Evolutionary conservation across 2,329 filamentous ascomycete species (phyloP).

Genomic region (Dendrostoma leiphaemia): DNA sequence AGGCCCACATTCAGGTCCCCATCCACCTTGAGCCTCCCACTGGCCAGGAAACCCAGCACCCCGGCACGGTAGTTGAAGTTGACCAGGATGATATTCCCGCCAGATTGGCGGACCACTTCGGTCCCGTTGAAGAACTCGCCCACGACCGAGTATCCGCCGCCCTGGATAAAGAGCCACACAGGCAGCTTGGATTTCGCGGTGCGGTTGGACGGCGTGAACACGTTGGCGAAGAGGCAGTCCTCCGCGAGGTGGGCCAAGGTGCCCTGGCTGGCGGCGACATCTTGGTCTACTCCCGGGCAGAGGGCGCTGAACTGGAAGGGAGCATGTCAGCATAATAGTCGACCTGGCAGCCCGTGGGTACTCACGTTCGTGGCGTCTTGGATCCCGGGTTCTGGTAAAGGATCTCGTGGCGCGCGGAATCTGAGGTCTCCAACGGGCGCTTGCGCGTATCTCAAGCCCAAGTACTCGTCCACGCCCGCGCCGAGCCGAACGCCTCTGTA

Average conservation of each 20-base stretch:
- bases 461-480: conserved; percentile 67
- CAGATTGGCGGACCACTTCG: conserved; percentile 45
- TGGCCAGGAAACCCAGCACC: conserved; percentile 30
- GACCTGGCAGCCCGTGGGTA: conserved; percentile 25
- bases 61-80: conserved; percentile 16
- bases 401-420: conserved; percentile 67
- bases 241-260: no score
- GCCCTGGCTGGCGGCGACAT: no score
- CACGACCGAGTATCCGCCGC: conserved; percentile 44
- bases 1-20: conserved; percentile 61
- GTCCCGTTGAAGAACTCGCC: conserved; percentile 52
- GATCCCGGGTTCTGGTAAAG: conserved; percentile 38
- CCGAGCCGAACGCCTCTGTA: conserved; percentile 56
- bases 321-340: not conserved
- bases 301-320: conserved; percentile 41
- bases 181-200: conserved; percentile 42
- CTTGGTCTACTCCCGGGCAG: conserved; percentile 35
- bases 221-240: conserved; percentile 43
- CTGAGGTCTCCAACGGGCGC: conserved; percentile 64
- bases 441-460: conserved; percentile 73
- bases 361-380: conserved; percentile 51
- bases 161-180: conserved; percentile 53
- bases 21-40: conserved; percentile 48
- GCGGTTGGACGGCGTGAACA: conserved; percentile 40
- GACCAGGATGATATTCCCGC: conserved; percentile 27